Evolutionary conservation across 805 yeast species (phyloP), one percentile per base, ranked within the genome.

Genomic region (Metschnikowia santaceciliae): DNA sequence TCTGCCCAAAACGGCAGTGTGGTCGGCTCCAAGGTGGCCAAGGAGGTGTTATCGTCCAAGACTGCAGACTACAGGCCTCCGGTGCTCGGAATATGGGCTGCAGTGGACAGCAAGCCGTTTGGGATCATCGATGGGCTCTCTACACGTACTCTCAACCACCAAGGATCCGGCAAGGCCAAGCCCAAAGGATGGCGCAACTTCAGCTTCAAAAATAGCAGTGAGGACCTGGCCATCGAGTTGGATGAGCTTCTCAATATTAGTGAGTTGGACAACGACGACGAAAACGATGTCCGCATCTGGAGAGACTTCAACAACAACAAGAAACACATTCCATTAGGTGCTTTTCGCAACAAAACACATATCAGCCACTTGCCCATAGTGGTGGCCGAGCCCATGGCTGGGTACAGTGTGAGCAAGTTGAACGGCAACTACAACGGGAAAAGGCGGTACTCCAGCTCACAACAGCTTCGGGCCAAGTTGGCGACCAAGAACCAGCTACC

Each of bases 51-150:
- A n/a, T 85, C 96, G 4, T 85, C 96, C 1, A 86, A 90, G 46
- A 83, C 86, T 5, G 86, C 88, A 22, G 90, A 91, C 48, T 82
- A 90, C 54, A 74, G 96, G 48, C 97, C 98, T 4, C 99, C 99
- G 2, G 80, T 88, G 26, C 74, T 92, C 51, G 98, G 97, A 0
- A 86, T 96, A 2, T 92, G 97, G 95, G 83, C 86, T 34, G 85
- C 95, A 5, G 81, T 85, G 47, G 80, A 75, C 42, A 81, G 81
- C 47, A 84, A 89, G 60, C 97, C 96, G 1, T 90, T 88, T 67
- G 95, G 97, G 20, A 90, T 92, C 52, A 92, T 92, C 62, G 98
- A 92, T 66, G 99, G 99, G 4, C 77, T 89, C 32, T 84, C 96
- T 0, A 94, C 98, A 0, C 78, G 97, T 49, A 86, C 96, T 1